Percentiles rank a stretch among this genome's conserved stretches.
Conservation (phyloP, 1,284 basidiomycete species). For the Apiotrichum sp. region DNA sequence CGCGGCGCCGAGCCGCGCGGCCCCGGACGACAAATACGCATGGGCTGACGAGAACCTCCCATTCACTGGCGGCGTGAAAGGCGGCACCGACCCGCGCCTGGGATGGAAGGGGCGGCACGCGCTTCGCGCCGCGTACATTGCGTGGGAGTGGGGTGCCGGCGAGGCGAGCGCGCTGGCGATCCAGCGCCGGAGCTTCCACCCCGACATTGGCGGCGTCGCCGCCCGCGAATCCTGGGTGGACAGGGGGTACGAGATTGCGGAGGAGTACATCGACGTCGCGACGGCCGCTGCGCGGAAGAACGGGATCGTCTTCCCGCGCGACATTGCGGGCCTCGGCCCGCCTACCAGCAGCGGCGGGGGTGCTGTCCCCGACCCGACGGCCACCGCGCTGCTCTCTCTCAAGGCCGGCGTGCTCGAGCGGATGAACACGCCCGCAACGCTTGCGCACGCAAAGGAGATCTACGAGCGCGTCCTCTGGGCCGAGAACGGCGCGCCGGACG, state of each 20-base stretch:
- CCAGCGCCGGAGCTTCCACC: constrained; percentile 25
- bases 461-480: constrained; percentile 55
- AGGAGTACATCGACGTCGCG: constrained; percentile 39
- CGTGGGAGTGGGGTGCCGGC: constrained; percentile 63
- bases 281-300: constrained; percentile 28
- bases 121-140: constrained; percentile 69
- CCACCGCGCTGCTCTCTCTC: constrained; percentile 57
- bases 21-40: constrained; percentile 57
- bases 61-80: constrained; percentile 64
- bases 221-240: constrained; percentile 25
- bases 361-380: constrained; percentile 22
- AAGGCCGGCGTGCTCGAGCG: constrained; percentile 64
- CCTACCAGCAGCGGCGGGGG: neutral
- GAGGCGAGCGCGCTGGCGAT: constrained; percentile 27
- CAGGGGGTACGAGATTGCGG: constrained; percentile 41
- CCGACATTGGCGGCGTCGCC: constrained; percentile 25
- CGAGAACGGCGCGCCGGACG: neutral
- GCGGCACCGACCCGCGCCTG: constrained; percentile 67
- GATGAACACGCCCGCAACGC: constrained; percentile 55
- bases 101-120: constrained; percentile 62
- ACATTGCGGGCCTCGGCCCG: constrained; percentile 22
- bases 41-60: constrained; percentile 66
- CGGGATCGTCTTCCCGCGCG: constrained; percentile 38
- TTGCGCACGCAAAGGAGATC: constrained; percentile 57
- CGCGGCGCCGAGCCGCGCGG: constrained; percentile 44